Evolutionary conservation across 371 early-diverging fungal genomes (phyloP).

Genomic region (Quaeritorhiza haematococci): DNA sequence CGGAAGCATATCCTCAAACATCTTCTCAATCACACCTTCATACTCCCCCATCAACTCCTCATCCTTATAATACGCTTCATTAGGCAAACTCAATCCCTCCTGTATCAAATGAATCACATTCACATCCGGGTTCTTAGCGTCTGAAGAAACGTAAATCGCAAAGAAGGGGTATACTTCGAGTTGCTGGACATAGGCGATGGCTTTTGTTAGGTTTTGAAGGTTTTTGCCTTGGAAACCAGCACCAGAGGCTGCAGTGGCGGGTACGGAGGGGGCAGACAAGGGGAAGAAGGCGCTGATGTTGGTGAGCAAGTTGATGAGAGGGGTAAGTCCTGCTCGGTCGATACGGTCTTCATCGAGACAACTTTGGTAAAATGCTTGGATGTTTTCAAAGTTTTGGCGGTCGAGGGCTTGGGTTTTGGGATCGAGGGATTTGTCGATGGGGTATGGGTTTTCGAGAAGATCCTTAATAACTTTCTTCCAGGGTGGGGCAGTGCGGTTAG

Average conservation of each 20-base stretch:
- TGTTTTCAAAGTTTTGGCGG: not conserved
- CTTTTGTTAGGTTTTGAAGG: not conserved
- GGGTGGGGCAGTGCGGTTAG: too few relatives aligned
- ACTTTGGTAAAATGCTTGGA: not conserved
- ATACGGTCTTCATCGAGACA: slow-evolving; percentile 21
- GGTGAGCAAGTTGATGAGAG: slow-evolving; percentile 8
- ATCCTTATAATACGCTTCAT: slow-evolving; percentile 17
- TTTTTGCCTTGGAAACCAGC: slow-evolving; percentile 6
- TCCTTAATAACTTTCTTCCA: slow-evolving; percentile 13
- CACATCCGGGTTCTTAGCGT: slow-evolving; percentile 17
- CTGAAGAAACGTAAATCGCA: slow-evolving; percentile 8
- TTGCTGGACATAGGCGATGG: slow-evolving; percentile 9
- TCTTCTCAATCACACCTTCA: not conserved
- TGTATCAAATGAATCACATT: slow-evolving; percentile 18
- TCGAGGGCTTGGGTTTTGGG: not conserved
- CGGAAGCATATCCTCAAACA: too few relatives aligned
- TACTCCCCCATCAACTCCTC: not conserved
- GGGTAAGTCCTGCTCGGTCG: slow-evolving; percentile 3
- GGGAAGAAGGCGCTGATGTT: slow-evolving; percentile 10
- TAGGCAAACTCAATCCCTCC: slow-evolving; percentile 17
- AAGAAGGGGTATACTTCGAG: slow-evolving; percentile 11
- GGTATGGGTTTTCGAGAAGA: slow-evolving; percentile 14
- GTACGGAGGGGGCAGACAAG: too few relatives aligned
- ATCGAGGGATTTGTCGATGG: not conserved
- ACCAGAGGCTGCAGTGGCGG: too few relatives aligned